Evolutionary conservation across 2,329 filamentous ascomycete genomes (phyloP).

Genomic region (Cadophora sp.): DNA sequence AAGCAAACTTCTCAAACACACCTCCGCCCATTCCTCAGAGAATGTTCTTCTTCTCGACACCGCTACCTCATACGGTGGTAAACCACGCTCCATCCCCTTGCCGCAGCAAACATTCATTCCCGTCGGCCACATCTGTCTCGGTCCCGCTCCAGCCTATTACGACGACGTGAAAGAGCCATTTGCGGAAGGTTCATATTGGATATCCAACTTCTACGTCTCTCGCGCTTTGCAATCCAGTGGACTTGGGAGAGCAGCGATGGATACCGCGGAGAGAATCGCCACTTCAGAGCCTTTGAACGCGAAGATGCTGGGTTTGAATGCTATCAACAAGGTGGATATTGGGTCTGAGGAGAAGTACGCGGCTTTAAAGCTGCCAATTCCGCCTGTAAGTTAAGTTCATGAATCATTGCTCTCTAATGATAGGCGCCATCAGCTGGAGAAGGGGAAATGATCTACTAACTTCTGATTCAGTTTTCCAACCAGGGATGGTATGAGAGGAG

Average conservation of each 20-base stretch:
- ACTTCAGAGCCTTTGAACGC: conserved; percentile 35
- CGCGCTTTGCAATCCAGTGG: conserved; percentile 38
- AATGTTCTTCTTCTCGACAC: conserved; percentile 31
- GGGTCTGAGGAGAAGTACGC: conserved; percentile 29
- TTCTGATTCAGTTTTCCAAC: conserved; percentile 32
- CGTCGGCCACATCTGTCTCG: conserved; percentile 41
- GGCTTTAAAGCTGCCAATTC: conserved; percentile 27
- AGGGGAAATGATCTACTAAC: background rate
- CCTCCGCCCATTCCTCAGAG: conserved; percentile 32
- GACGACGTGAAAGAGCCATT: conserved; percentile 21
- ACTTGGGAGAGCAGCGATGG: conserved; percentile 37
- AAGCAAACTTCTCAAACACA: conserved; percentile 33
- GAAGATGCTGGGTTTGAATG: conserved; percentile 34
- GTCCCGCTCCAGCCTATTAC: conserved; percentile 21
- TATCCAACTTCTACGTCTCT: conserved; percentile 39
- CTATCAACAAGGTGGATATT: conserved; percentile 29
- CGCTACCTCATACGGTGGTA: conserved; percentile 31
- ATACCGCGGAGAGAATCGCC: conserved; percentile 35
- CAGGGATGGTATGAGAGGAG: conserved; percentile 42
- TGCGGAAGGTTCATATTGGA: conserved; percentile 35
- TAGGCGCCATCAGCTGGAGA: too few relatives aligned
- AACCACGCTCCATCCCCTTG: conserved; percentile 28
- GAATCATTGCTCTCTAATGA: too few relatives aligned
- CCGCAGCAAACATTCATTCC: conserved; percentile 34
- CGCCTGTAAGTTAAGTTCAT: conserved; percentile 26